Base-by-base conservation (phyloP, 2,329 filamentous ascomycete species). In the Xylariaceae sp. region DNA sequence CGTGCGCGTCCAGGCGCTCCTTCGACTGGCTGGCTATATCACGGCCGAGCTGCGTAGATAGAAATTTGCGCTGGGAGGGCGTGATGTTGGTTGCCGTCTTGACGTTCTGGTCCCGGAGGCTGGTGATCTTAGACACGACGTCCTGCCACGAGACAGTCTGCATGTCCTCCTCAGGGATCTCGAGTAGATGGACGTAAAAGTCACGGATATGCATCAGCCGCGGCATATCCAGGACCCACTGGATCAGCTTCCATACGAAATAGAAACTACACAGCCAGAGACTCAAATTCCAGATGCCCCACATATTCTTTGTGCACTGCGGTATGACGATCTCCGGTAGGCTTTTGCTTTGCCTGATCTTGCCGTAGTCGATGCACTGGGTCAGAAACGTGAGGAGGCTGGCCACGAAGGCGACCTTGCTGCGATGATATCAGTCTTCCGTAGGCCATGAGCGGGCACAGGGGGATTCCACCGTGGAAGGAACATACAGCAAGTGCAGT, bases 71-170 rank as follows among this genome's bases (percentile, higher is more conserved):
- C 41, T 76, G 65, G 5, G 63, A 65, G 3, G 66, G 65, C 1
- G 73, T 70, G 43, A 78, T 66, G 41, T 73, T 76, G 8, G 64
- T 69, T 8, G 76, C 75, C 12, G 89, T 95, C 45, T 83, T 80
- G n/a, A 89, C 80, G 52, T 96, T 95, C 19, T 86, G 74, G 55
- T 95, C 88, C 45, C 89, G 76, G 15, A 96, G 63, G 5, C 79
- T 76, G 78, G 94, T 94, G 44, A 96, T 73, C 24, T 88, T 82
- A 44, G 79, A 84, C 15, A 96, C 88, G 17, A 95, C 76, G 48
- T 92, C 84, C 57, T 94, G 87, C 89, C 89, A 96, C 5, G 89
- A 90, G 35, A 95, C 85, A 0, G 88, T 94, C 61, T 96, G 89
- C 66, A 96, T 92, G 52, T 96, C 89, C 40, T 83, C 73, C 42